Base-by-base conservation (phyloP, 2,329 filamentous ascomycete genomes). In the Hymenoscyphus linearis region DNA sequence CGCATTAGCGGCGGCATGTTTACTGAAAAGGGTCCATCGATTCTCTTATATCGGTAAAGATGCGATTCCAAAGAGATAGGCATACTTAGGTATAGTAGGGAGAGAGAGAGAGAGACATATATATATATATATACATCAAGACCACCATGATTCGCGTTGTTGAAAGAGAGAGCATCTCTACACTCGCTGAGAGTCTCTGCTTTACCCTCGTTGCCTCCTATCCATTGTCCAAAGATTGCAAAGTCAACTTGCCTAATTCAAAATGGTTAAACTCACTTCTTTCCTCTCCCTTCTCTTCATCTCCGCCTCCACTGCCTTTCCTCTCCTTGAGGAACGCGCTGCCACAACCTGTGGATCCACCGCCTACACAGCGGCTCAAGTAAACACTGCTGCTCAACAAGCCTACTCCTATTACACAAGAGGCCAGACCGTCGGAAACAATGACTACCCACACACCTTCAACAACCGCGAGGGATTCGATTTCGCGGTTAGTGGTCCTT, bases 401-500 rank as follows among this genome's bases (percentile, higher is more conserved):
- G 83, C 82, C 2, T 86, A 79, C 75, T 70, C 73, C 22, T 79
- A 82, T 68, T 79, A 83, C 70, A 64, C 74, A 57, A 65, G 73
- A 31, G 76, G 76, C 55, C 67, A 68, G 31, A 70, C 70, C 44
- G 73, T 72, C 18, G 14, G 13, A 31, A 31, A 1, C 47, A 76
- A 77, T 64, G 70, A 72, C 59, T 69, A 87, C 71, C 84, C 84
- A 0, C 84, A 87, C 70, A 73, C 73, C 37, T 87, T 84, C 75
- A 81, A 85, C 72, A 82, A 87, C 76, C 81, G 81, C 67, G 85
- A 88, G 69, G 84, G 82, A 18, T 87, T 88, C 71, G 73, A 76
- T 47, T 87, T 88, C 71, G 66, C 76, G 2, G 79, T 86, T 4
- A 65, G 71, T 3, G 83, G 82, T 0, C 83, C 84, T 0, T 88